Base-by-base conservation (phyloP, 495 filamentous ascomycete genomes). In the Physcia stellaris region DNA sequence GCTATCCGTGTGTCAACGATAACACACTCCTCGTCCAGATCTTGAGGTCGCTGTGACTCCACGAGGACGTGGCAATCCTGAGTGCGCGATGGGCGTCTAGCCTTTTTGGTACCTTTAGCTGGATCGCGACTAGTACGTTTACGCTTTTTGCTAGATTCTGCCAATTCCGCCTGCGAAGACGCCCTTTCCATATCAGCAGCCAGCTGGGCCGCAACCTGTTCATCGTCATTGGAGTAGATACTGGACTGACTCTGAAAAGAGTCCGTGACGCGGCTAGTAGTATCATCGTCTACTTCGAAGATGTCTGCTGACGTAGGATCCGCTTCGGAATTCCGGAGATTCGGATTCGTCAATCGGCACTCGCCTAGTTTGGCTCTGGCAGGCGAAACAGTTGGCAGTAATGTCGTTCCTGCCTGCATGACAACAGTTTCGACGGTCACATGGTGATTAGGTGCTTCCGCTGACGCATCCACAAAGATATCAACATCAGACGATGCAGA, bases 141-240 rank as follows among this genome's bases (percentile, higher is more conserved):
- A 13, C 46, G 37, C 39, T 52, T 49, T 22, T 31, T 40, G 28
- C 37, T 21, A 2, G 11, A 16, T 16, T 32, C 28, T 9, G 24
- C 16, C 5, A 19, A 28, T n/a, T 43, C 26, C 22, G 35, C 41
- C 23, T 43, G 43, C 17, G 49, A 49, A n/a, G 48, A 43, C 27
- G 43, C 43, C 24, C 36, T 35, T 37, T 53, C 40, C 47, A 53
- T 44, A 24, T 50, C 47, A 6, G 30, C 24, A 22, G 47, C 18
- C 18, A 53, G 27, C 30, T 53, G 50, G 16, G 44, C 50, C 20
- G 40, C 24, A 37, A 36, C 35, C 18, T 47, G 43, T 17, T 50
- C 47, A 16, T 50, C 41, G 9, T 53, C 43, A 9, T 26, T 37
- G 23, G 39, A 35, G 19, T 20, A 35, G 11, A 27, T 31, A 11